Percentiles rank a stretch among this genome's conserved stretches.
Evolutionary conservation across 371 early-diverging fungal species (phyloP).

Genomic region (Umbelopsis sp.): DNA sequence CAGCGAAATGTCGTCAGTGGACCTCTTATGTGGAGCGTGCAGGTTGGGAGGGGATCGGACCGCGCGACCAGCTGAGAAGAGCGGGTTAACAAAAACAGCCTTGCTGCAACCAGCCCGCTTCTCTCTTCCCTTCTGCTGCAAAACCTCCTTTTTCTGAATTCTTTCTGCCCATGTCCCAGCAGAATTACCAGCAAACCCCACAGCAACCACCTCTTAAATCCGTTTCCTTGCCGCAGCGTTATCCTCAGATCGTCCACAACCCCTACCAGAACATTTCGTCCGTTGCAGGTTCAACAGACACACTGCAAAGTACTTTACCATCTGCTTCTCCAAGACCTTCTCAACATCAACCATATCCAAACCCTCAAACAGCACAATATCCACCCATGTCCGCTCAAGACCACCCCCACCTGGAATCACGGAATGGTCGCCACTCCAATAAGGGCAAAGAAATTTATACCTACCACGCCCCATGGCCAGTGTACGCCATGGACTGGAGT

Average conservation of each 20-base stretch:
- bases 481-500: constrained; percentile 89
- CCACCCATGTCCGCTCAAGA: constrained; percentile 16
- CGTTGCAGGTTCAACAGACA: constrained; percentile 18
- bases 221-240: constrained; percentile 7
- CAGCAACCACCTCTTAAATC: constrained; percentile 14
- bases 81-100: neutral
- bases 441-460: constrained; percentile 74
- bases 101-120: neutral
- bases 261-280: constrained; percentile 18
- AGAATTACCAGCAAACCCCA: constrained; percentile 5
- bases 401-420: neutral
- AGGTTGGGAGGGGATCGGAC: constrained; percentile 5
- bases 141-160: neutral
- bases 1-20: constrained; percentile 2
- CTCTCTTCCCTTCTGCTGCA: neutral
- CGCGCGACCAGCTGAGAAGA: neutral
- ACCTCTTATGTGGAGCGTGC: neutral
- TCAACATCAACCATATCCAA: neutral
- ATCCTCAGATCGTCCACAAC: constrained; percentile 12
- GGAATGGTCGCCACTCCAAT: constrained; percentile 22
- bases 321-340: constrained; percentile 15
- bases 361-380: neutral
- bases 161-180: constrained; percentile 19
- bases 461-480: constrained; percentile 84
- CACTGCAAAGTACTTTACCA: constrained; percentile 17